phyloP scores from a whole-genome alignment of 164 flowering plant genomes.

The Piper betle region DNA sequence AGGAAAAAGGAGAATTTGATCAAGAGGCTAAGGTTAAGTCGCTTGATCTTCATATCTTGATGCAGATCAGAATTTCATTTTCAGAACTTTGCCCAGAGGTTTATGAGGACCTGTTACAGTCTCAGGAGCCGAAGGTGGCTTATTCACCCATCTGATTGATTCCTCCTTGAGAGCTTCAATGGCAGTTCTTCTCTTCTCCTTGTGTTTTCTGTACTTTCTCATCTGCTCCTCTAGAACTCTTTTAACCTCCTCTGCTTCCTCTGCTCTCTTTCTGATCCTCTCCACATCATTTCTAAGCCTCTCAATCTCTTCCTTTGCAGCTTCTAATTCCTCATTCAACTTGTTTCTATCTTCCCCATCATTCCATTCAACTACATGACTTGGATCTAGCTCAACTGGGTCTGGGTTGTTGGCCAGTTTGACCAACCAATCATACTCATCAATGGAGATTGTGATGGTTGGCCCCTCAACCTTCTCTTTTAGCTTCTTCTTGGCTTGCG shows the following conservation, averaged over 20 bases:
- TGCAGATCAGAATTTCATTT: conserved; percentile 30
- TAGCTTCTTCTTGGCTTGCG: conserved; percentile 25
- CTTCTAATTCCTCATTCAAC: conserved; percentile 40
- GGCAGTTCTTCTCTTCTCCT: conserved; percentile 36
- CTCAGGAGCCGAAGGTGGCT: conserved; percentile 6
- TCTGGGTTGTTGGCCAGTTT: conserved; percentile 19
- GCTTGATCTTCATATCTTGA: too few species aligned
- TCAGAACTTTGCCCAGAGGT: conserved; percentile 51
- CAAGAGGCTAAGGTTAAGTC: too few species aligned
- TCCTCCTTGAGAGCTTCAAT: conserved; percentile 32
- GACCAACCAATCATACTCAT: conserved; percentile 26
- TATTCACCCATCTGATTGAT: conserved; percentile 9
- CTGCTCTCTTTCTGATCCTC: conserved; percentile 38
- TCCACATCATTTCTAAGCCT: conserved; percentile 35
- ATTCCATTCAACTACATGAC: conserved; percentile 2
- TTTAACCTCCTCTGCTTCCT: conserved; percentile 47
- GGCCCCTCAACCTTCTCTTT: conserved; percentile 10
- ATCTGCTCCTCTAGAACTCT: conserved; percentile 34
- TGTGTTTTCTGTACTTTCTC: conserved; percentile 32
- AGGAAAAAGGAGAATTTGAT: too few species aligned
- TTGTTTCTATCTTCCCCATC: conserved; percentile 15
- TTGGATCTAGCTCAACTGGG: conserved; percentile 1
- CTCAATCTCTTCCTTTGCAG: conserved; percentile 20
- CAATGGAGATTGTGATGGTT: conserved; percentile 21
- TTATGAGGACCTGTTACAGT: conserved; percentile 8